Evolutionary conservation across 768 basidiomycete genomes (phyloP).

Genomic region (Zangia roseola): DNA sequence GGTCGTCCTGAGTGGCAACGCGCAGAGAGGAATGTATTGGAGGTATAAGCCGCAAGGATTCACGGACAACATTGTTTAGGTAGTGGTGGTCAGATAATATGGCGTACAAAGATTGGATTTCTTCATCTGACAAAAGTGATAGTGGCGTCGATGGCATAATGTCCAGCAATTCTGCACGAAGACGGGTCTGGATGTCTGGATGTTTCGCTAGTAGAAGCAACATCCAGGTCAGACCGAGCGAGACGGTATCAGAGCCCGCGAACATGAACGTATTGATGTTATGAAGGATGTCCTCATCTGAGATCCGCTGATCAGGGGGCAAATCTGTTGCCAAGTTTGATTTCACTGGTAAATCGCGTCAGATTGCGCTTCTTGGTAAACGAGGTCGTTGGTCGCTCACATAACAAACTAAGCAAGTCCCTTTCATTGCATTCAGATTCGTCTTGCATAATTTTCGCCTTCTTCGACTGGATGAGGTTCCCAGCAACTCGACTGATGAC

Average conservation of each 20-base stretch:
- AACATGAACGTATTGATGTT: conserved; percentile 91
- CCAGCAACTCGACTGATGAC: conserved; percentile 70
- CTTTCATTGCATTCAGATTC: conserved; percentile 47
- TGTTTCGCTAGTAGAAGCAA: conserved; percentile 71
- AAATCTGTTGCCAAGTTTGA: conserved; percentile 77
- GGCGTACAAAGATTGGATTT: conserved; percentile 58
- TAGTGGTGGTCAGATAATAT: conserved; percentile 61
- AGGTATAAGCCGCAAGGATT: conserved; percentile 72
- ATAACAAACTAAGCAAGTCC: conserved; percentile 76
- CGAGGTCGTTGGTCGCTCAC: conserved; percentile 45
- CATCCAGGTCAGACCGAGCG: conserved; percentile 82
- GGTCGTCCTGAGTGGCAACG: conserved; percentile 77
- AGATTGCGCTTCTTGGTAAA: background rate
- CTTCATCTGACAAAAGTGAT: conserved; percentile 57
- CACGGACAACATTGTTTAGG: conserved; percentile 76
- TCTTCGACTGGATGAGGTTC: conserved; percentile 79
- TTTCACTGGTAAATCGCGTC: conserved; percentile 54
- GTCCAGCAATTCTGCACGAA: conserved; percentile 65
- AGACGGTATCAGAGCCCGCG: conserved; percentile 86
- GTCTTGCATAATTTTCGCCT: conserved; percentile 62
- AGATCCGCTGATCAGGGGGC: conserved; percentile 69
- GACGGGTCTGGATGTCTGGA: conserved; percentile 62
- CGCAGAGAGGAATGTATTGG: conserved; percentile 82
- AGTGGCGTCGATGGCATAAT: conserved; percentile 42
- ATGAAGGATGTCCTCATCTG: conserved; percentile 83